Base-by-base conservation (phyloP, 176 grass and related monocot genomes). In the Ampelocalamus luodianensis region DNA sequence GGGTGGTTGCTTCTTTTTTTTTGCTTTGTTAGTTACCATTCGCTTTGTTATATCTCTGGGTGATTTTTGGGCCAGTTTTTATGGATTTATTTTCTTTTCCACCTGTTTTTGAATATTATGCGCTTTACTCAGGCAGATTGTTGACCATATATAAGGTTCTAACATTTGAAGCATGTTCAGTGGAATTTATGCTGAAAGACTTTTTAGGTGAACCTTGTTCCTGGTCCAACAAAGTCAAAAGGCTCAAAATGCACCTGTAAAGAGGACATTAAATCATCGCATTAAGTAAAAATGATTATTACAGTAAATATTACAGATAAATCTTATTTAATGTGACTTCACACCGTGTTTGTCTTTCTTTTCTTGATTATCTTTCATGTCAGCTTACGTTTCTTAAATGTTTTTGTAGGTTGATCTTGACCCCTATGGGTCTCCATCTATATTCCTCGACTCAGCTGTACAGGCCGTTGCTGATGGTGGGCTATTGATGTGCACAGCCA, bases 361-460 rank as follows among this genome's bases (percentile, higher is more conserved):
- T 67, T 60, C 10, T 66, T 61, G 15, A 87, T 23, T 34, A 36
- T 24, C 3, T 87, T 72, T 59, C n/a, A 53, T 86, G 20, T 13
- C 8, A 72, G 22, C 36, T 85, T 42, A 85, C 4, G 2, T 56
- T 54, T 62, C 27, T 65, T 5, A 1, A 40, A 69, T 65, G 15
- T 38, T 45, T 67, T 79, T 40, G 48, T 82, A 96, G 96, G 91
- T 99, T 79, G 96, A 99, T 90, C 90, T 99, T 63, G 96, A 99
- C 81, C 96, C 93, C 15, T 99, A 99, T 42, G 96, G 96, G 22
- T 92, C 96, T 76, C 96, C 96, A 79, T 92, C 96, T 67, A 78
- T 90, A 77, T 99, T 99, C 76, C 83, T 99, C 58, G 96, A 99
- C 83, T 99, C 96, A 24, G 96, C 96, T 58, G 90, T 99, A 66